phyloP scores from a whole-genome alignment of 2,329 filamentous ascomycete genomes.

The Calonectria hongkongensis region DNA sequence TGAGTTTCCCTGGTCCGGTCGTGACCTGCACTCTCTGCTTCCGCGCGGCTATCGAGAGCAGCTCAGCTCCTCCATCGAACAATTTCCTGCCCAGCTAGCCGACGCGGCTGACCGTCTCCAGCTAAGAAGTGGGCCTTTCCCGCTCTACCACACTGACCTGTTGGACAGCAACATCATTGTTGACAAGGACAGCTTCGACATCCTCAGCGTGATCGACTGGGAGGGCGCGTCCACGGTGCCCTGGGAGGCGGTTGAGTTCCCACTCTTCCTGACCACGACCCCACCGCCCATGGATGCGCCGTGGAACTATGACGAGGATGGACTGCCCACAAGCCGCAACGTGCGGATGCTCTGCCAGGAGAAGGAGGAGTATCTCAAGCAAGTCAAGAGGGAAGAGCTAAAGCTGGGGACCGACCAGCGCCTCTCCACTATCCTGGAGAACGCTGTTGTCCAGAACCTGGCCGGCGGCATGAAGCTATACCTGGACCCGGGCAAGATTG shows the following conservation, averaged over 20 bases:
- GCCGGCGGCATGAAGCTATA: constrained; percentile 13
- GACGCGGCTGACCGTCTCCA: not conserved
- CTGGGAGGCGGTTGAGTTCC: constrained; percentile 18
- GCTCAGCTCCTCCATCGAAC: constrained; percentile 4
- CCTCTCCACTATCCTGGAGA: constrained; percentile 20
- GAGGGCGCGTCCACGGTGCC: constrained; percentile 18
- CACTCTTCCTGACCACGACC: constrained; percentile 18
- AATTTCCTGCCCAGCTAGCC: constrained; percentile 9
- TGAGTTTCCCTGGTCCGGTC: constrained; percentile 6
- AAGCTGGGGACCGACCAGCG: constrained; percentile 14
- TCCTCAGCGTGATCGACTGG: constrained; percentile 22
- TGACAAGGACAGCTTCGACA: not conserved
- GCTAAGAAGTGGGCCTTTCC: constrained; percentile 10
- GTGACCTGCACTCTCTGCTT: constrained; percentile 3
- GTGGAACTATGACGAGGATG: constrained; percentile 21
- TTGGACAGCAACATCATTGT: constrained; percentile 21
- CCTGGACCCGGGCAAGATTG: constrained; percentile 21
- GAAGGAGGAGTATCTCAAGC: constrained; percentile 13
- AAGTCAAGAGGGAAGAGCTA: constrained; percentile 16
- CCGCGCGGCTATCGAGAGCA: constrained; percentile 1
- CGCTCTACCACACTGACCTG: constrained; percentile 17
- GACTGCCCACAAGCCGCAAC: constrained; percentile 12
- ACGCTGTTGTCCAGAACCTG: constrained; percentile 22
- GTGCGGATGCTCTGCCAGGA: constrained; percentile 21
- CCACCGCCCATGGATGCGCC: constrained; percentile 15